Base-by-base conservation (phyloP, 2,329 filamentous ascomycete species). In the Zymoseptoria ardabiliae region DNA sequence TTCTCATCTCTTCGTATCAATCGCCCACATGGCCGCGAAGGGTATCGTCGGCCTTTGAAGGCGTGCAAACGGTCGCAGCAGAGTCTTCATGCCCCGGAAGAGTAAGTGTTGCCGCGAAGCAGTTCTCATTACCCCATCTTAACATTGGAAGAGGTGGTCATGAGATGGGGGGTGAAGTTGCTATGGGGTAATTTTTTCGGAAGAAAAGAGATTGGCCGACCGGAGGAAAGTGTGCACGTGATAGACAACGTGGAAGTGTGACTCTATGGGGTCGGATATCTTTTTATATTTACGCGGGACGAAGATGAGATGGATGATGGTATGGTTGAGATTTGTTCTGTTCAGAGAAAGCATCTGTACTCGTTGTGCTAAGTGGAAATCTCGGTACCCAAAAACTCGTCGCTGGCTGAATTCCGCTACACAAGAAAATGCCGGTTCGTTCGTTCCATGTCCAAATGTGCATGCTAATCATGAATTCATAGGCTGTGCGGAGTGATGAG, bases 101-200 rank as follows among this genome's bases (percentile, higher is more conserved):
- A 57, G 61, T 61, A 63, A 50, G 58, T 59, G 56, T 49, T 57
- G 56, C 57, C 59, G 55, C 55, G n/a, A 45, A 35, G 13, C 13
- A 17, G 35, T n/a, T 45, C 13, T 17, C 6, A 45, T 45, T 45
- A 45, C 35, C 35, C 35, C 35, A 45, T 45, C 13, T 13, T 17
- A 45, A n/a, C 35, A 13, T 45, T 7, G 5, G 17, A 13, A n/a
- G 17, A 6, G 17, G 13, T 45, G 35, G 35, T 45, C 35, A 45
- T 45, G 13, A 13, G 35, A 45, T 45, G 35, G 13, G 6, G 25
- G 35, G 35, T 5, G 35, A 17, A 45, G 35, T 45, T 45, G 35
- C 13, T 45, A 45, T 45, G 35, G 35, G 35, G 35, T 45, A 45
- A 45, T 13, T 45, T 45, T 45, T 45, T 45, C 35, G 35, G 35